phyloP scores from a whole-genome alignment of 495 filamentous ascomycete genomes.

The Penicillium argentinense region DNA sequence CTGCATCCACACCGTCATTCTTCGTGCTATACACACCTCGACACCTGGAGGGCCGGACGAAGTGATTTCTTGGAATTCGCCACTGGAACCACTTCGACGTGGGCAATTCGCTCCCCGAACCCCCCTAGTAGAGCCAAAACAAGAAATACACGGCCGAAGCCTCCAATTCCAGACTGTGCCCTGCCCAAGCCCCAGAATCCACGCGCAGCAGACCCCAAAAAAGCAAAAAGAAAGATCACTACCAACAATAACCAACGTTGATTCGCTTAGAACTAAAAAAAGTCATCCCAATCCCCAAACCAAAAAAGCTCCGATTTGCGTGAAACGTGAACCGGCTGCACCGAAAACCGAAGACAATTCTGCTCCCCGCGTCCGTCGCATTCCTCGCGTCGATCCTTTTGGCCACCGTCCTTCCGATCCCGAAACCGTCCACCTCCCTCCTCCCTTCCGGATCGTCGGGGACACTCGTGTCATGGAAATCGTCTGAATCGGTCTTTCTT shows the following conservation, averaged over 20 bases:
- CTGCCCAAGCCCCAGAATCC: too few relatives aligned
- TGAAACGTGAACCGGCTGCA: slow-evolving; percentile 3
- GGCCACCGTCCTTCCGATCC: slow-evolving; percentile 25
- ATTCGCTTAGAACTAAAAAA: not conserved
- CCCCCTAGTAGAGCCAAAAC: too few relatives aligned
- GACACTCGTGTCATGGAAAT: slow-evolving; percentile 44
- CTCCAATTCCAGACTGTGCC: too few relatives aligned
- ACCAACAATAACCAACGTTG: too few relatives aligned
- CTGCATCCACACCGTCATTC: slow-evolving; percentile 14
- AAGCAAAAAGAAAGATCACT: too few relatives aligned
- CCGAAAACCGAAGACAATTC: slow-evolving; percentile 6
- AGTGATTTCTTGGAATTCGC: too few relatives aligned
- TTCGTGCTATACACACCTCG: not conserved
- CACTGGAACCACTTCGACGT: too few relatives aligned
- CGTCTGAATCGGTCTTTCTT: slow-evolving; percentile 24
- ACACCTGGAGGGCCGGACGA: too few relatives aligned
- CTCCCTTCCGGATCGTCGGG: slow-evolving; percentile 6
- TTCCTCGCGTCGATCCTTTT: slow-evolving; percentile 29
- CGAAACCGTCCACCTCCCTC: slow-evolving; percentile 14
- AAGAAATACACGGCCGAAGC: too few relatives aligned
- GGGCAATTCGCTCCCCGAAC: too few relatives aligned
- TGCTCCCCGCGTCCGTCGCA: slow-evolving; percentile 19
- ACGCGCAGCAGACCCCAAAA: too few relatives aligned
- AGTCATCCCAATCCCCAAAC: not conserved
- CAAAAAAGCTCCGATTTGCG: slow-evolving; percentile 24